Conservation (phyloP, 164 flowering plant genomes). For the Cinnamomum chago region DNA sequence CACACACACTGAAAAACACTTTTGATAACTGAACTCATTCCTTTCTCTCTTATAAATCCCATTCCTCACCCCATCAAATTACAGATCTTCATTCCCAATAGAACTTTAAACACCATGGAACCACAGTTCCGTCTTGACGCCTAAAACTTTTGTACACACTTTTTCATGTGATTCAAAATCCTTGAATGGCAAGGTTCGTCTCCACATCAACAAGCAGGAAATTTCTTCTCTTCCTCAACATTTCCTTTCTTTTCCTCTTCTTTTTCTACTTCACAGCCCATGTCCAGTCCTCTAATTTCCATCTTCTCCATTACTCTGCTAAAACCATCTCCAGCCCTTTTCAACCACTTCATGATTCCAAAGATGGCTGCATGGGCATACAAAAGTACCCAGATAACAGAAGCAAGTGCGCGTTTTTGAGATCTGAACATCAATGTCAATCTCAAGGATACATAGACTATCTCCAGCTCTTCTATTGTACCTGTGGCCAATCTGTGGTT, state of each 20-base stretch:
- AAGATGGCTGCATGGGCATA: conserved; percentile 21
- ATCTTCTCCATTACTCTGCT: background rate
- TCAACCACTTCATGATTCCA: background rate
- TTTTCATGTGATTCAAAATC: no score
- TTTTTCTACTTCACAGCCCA: background rate
- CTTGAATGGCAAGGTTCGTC: no score
- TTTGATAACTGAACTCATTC: no score
- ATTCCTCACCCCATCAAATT: no score
- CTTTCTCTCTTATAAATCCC: no score
- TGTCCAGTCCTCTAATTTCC: background rate
- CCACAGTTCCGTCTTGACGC: no score
- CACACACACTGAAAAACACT: no score
- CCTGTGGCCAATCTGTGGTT: conserved; percentile 24
- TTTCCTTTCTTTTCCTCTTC: background rate
- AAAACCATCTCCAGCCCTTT: background rate
- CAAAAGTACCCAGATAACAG: conserved; percentile 18
- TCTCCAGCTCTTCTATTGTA: conserved; percentile 58
- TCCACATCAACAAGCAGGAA: background rate
- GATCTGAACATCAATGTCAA: conserved; percentile 34
- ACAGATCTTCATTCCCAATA: no score
- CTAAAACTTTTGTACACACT: no score
- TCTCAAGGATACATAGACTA: conserved; percentile 59
- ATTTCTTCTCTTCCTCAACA: background rate
- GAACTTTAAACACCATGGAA: no score
- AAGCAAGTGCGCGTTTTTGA: conserved; percentile 45